Base-by-base conservation (phyloP, 208 protist species). In the Trypanosomatidae sp. region DNA sequence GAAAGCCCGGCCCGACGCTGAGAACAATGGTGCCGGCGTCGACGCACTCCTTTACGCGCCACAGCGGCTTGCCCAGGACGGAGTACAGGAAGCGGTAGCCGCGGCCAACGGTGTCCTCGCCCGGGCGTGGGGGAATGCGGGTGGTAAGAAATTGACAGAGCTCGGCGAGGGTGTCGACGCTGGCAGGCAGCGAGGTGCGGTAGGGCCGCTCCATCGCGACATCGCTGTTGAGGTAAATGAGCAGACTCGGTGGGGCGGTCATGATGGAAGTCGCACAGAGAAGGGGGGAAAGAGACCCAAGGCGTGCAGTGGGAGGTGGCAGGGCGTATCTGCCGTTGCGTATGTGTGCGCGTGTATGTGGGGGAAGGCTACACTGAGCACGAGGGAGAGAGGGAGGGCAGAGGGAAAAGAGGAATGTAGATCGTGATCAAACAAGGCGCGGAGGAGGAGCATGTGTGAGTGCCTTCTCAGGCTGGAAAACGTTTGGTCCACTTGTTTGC, bases 61-160 rank as follows among this genome's bases (percentile, higher is more conserved):
- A 93, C 15, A 95, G 84, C 17, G 91, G 87, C 66, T 80, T 85
- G 28, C 91, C 91, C 1, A 60, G 60, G 10, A 89, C 36, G 13
- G 80, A 85, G 81, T 95, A 95, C 8, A 93, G 81, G 69, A 95
- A 95, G 36, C 89, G 86, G 69, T 90, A 90, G 10, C 91, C 82
- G 5, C 73, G 64, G 0, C 77, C 83, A 13, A 65, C 64, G 44
- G 69, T 47, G 49, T 82, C 79, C 8, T 76, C 70, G 28, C 62
- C 76, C 0, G 66, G 78, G 1, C 79, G 75, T 0, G 69, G 79
- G 10, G 87, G 76, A 19, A 95, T 79, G 12, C 75, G 66, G 4
- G 44, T 30, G 9, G 85, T 91, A 13, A 95, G 62, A 58, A 80
- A 81, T 50, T 78, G 55, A 41, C 89, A 89, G 33, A 95, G 83